Conservation (phyloP, 1,284 basidiomycete genomes). For the Stygiomarasmius scandens region DNA sequence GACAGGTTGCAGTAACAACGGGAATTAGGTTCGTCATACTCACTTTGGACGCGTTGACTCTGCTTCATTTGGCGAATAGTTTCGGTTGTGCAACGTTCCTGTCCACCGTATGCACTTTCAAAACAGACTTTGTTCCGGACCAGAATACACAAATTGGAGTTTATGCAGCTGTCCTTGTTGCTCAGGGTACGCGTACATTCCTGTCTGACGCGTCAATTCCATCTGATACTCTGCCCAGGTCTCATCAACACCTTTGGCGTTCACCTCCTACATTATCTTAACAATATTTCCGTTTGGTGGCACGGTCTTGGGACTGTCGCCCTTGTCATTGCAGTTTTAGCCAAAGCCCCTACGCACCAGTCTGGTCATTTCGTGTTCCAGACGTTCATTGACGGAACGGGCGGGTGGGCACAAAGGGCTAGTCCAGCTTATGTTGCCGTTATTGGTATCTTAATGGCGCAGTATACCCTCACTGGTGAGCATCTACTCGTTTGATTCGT, state of each 20-base stretch:
- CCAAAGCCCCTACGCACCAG: constrained; percentile 70
- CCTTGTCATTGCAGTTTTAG: constrained; percentile 67
- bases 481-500: neutral
- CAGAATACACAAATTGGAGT: constrained; percentile 66
- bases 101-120: constrained; percentile 61
- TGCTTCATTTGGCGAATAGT: constrained; percentile 21
- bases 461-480: constrained; percentile 70
- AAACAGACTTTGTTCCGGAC: constrained; percentile 58
- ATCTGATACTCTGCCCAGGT: constrained; percentile 31
- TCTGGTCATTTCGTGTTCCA: constrained; percentile 68
- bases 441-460: constrained; percentile 70
- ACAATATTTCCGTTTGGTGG: constrained; percentile 74
- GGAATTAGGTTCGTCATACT: constrained; percentile 56
- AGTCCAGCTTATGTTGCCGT: constrained; percentile 70
- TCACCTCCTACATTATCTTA: constrained; percentile 62
- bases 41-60: neutral
- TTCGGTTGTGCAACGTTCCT: constrained; percentile 74
- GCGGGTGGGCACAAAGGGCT: constrained; percentile 70
- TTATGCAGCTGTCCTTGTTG: constrained; percentile 68
- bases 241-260: constrained; percentile 77
- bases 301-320: constrained; percentile 71
- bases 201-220: neutral
- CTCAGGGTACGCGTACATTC: constrained; percentile 45
- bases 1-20: constrained; percentile 77
- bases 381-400: constrained; percentile 72